Evolutionary conservation across 2,329 filamentous ascomycete genomes (phyloP), one percentile per base, ranked within the genome.

Genomic region (Colletotrichum sp.): DNA sequence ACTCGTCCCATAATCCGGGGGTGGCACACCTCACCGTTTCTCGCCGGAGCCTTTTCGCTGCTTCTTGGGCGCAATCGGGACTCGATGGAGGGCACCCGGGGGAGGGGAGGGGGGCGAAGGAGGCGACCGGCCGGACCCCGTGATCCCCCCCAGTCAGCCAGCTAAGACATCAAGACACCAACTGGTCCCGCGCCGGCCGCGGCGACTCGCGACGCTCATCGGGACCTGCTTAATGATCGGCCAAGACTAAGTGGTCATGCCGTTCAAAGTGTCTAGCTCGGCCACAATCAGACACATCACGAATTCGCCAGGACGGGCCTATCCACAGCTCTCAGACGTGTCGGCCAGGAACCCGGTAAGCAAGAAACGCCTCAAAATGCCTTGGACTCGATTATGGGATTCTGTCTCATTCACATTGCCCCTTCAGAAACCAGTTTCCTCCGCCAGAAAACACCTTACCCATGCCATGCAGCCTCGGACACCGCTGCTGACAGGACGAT

Each of bases 181-280:
- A 55, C 61, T 76, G 65, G 38, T 66, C 48, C 71, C 70, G 71
- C 74, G 66, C 71, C 74, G 74, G 58, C 61, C 66, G 60, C 66
- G 34, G 66, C 73, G 68, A 73, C 70, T 73, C 38, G 55, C 43
- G 61, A 76, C 66, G 68, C 55, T 34, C 73, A 77, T 77, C 73
- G 76, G 73, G 69, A 76, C 65, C 64, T 77, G 73, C 60, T 76
- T 73, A 69, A 73, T 18, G 69, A 77, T 77, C 76, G 73, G 48
- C 69, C 26, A 56, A 8, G 66, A 67, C 9, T 24, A 38, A 34
- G 13, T 72, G 75, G 75, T 77, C 75, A 77, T 76, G 72, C 72
- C 68, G 60, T 64, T 61, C 28, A 13, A 28, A n/a, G 34, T 66
- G 60, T 70, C 66, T 71, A 34, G 74, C 28, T 34, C 52, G 26